phyloP scores from a whole-genome alignment of 345 rosid species.

The Boechera stricta region DNA sequence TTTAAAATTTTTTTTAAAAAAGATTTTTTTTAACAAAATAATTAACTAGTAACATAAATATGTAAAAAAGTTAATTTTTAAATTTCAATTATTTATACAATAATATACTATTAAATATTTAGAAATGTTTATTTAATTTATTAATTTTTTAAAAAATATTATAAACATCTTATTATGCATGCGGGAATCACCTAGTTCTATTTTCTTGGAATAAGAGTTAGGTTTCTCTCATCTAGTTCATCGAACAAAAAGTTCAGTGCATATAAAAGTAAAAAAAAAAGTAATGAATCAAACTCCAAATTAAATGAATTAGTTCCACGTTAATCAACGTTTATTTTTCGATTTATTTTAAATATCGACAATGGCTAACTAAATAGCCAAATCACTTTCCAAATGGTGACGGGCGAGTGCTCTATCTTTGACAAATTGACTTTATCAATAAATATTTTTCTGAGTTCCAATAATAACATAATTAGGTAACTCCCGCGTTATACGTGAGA shows the following conservation, averaged over 20 bases:
- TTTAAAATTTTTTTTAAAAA: too few relatives aligned
- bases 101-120: too few relatives aligned
- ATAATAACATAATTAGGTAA: neutral
- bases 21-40: too few relatives aligned
- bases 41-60: too few relatives aligned
- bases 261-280: neutral
- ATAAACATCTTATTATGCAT: too few relatives aligned
- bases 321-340: constrained; percentile 19
- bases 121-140: too few relatives aligned
- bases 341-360: too few relatives aligned
- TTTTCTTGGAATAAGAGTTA: constrained; percentile 4
- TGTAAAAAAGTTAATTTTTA: too few relatives aligned
- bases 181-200: neutral
- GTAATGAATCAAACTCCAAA: constrained; percentile 9
- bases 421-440: neutral
- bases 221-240: constrained; percentile 19
- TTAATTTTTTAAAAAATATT: too few relatives aligned
- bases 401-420: constrained; percentile 9
- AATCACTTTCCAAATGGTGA: neutral
- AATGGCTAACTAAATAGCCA: neutral
- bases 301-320: constrained; percentile 8
- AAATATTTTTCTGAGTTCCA: constrained; percentile 10
- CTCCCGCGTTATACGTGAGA: too few relatives aligned
- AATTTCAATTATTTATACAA: too few relatives aligned
- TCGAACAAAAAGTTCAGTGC: neutral